A percentile compares a stretch with the other conserved stretches of the same genome.
phyloP scores from a whole-genome alignment of 169 alveolate genomes.

The Eimeria praecox region DNA sequence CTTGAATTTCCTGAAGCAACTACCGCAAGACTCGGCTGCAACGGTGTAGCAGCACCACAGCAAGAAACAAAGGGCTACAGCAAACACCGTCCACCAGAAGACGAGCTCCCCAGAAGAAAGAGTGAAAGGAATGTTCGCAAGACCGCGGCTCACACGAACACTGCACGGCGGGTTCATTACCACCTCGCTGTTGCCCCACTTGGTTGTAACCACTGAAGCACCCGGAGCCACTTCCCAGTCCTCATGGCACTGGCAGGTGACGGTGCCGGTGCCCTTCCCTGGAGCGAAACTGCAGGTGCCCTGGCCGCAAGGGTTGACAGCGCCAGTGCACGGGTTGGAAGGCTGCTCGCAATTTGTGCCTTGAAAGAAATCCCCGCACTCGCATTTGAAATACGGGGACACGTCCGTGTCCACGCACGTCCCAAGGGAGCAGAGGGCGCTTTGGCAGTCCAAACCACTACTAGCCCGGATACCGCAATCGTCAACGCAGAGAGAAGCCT shows the following conservation, averaged over 20 bases:
- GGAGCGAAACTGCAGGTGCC: conserved; percentile 78
- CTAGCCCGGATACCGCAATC: conserved; percentile 75
- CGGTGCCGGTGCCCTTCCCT: conserved; percentile 80
- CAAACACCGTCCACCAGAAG: conserved; percentile 80
- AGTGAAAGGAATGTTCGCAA: conserved; percentile 59
- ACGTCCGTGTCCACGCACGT: conserved; percentile 63
- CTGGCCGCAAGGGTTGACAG: conserved; percentile 79
- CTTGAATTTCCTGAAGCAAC: conserved; percentile 24
- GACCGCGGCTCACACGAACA: conserved; percentile 73
- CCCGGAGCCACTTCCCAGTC: conserved; percentile 78
- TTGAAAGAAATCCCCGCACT: conserved; percentile 77
- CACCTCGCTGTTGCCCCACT: conserved; percentile 81
- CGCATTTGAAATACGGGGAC: conserved; percentile 74
- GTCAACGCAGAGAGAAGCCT: conserved; percentile 63
- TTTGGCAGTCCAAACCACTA: conserved; percentile 66
- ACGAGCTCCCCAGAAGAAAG: conserved; percentile 76
- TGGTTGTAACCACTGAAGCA: conserved; percentile 41
- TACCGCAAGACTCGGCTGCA: conserved; percentile 64
- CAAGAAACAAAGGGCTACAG: conserved; percentile 24
- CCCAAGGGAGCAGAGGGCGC: conserved; percentile 77
- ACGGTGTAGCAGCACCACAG: conserved; percentile 82
- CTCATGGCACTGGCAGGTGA: conserved; percentile 77
- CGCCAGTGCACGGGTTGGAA: conserved; percentile 79
- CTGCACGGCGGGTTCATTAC: conserved; percentile 74
- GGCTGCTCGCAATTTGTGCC: conserved; percentile 77